Evolutionary conservation across 352 stramenopile genomes (phyloP), one percentile per base, ranked within the genome.

Genomic region (Globisporangium megalacanthum): DNA sequence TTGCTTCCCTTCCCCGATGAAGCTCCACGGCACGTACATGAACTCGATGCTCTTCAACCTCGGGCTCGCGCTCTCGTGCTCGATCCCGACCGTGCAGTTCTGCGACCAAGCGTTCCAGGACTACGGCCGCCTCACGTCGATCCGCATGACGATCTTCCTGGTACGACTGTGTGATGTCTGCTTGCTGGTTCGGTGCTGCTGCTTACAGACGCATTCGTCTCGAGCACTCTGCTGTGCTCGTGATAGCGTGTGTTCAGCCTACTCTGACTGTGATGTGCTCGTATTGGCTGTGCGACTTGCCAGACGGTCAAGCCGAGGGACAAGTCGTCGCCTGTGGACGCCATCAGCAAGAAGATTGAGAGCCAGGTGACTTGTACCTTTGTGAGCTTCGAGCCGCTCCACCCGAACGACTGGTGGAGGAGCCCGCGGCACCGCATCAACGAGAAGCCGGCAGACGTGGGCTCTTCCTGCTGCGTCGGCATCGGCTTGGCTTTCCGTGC

Each of bases 31-130:
- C 54, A 99, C 96, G 49, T 99, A 98, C 84, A n/a, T 99, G 95
- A 98, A 98, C 69, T 98, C 94, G 29, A 97, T 99, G 75, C 84
- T 99, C 31, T 98, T 99, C 79, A 99, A 99, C 64, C 79, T 98
- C 50, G 91, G 69, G 0, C 70, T 90, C 42, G 69, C 99, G 49
- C 80, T 99, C 47, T 79, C 98, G 25, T 98, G 93, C 63, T 79
- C 89, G 11, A 86, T 98, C 52, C 95, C 97, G 13, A 88, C 96
- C 17, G 94, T 99, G 46, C 95, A 99, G 64, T 99, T 99, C 65
- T 92, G 78, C 60, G 81, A 94, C 45, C 75, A 91, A 60, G 92
- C 96, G 0, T 98, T 99, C 72, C 73, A 88, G 42, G 92, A 96
- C 62, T 99, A 99, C 73, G 92, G 89, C 4, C 75, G 89, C 25